A percentile compares a stretch with the other conserved stretches of the same genome.
Conservation (phyloP, 2,329 filamentous ascomycete species). For the Colletotrichum tabaci region DNA sequence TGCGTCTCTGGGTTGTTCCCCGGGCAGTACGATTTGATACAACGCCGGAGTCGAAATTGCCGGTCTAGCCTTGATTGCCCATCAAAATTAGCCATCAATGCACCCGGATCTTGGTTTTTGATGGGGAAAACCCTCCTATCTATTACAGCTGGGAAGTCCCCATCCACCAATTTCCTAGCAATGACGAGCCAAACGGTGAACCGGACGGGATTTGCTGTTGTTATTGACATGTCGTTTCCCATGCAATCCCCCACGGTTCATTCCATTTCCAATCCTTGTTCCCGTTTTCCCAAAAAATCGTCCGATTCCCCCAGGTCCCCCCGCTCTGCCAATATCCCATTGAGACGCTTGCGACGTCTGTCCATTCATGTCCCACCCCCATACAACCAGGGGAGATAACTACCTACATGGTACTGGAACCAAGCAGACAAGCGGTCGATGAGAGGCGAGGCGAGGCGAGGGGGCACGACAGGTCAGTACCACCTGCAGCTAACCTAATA, state of each 20-base stretch:
- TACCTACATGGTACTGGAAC: background rate
- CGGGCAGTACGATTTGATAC: conserved; percentile 16
- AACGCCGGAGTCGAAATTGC: conserved; percentile 29
- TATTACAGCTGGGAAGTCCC: background rate
- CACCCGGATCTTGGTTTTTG: conserved; percentile 27
- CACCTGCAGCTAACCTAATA: background rate
- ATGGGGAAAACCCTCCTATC: conserved; percentile 25
- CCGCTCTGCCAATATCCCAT: background rate
- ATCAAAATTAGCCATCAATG: conserved; percentile 40
- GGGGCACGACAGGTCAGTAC: background rate
- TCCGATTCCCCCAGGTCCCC: conserved; percentile 12
- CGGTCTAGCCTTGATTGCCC: conserved; percentile 36
- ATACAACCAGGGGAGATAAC: background rate
- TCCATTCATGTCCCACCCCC: background rate
- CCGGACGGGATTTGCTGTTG: background rate
- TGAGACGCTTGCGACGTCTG: background rate
- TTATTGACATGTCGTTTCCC: background rate
- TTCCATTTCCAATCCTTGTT: conserved; percentile 15
- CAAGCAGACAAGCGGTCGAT: background rate
- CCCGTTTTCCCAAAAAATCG: conserved; percentile 2
- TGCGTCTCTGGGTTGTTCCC: conserved; percentile 1
- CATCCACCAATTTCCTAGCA: conserved; percentile 3
- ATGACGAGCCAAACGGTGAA: conserved; percentile 13
- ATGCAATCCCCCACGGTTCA: background rate
- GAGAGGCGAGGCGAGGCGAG: background rate